These are phyloP conservation scores for Penicillium verhagenii DNA, from an alignment of 495 filamentous ascomycete genomes.

Conservation along the genomic window DNA sequence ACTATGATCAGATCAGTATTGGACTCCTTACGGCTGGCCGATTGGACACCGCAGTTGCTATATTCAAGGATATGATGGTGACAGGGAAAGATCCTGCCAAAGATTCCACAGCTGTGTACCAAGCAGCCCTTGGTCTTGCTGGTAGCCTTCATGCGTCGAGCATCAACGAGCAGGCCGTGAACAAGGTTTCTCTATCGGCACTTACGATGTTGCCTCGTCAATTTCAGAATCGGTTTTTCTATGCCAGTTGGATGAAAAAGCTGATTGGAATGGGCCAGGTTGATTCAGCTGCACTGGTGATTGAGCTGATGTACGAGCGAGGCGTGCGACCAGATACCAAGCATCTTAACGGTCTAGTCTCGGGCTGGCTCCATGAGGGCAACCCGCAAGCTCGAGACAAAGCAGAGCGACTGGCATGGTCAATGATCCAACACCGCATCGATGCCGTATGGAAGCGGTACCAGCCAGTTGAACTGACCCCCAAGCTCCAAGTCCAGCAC, in stretches of 20 bases:
- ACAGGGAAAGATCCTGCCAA: constrained; percentile 50
- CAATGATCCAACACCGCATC: constrained; percentile 69
- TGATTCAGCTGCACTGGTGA: constrained; percentile 64
- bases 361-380: constrained; percentile 67
- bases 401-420: constrained; percentile 71
- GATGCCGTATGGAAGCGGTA: constrained; percentile 52
- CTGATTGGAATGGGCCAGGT: constrained; percentile 70
- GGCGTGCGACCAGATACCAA: constrained; percentile 63
- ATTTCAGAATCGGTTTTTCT: constrained; percentile 75
- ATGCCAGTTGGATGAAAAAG: constrained; percentile 78
- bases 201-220: constrained; percentile 56
- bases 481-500: constrained; percentile 22
- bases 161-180: constrained; percentile 46
- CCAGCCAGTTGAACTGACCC: constrained; percentile 17
- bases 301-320: constrained; percentile 65
- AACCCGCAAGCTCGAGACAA: constrained; percentile 50
- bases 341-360: constrained; percentile 74
- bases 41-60: constrained; percentile 63
- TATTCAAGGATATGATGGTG: constrained; percentile 86
- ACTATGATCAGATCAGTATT: constrained; percentile 69
- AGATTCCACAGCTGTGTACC: constrained; percentile 50
- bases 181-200: constrained; percentile 50
- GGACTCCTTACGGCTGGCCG: constrained; percentile 59
- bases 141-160: constrained; percentile 48
- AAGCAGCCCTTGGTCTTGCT: constrained; percentile 40